Conservation (phyloP, 306 rosid genomes). For the Trichosanthes cucumerina region DNA sequence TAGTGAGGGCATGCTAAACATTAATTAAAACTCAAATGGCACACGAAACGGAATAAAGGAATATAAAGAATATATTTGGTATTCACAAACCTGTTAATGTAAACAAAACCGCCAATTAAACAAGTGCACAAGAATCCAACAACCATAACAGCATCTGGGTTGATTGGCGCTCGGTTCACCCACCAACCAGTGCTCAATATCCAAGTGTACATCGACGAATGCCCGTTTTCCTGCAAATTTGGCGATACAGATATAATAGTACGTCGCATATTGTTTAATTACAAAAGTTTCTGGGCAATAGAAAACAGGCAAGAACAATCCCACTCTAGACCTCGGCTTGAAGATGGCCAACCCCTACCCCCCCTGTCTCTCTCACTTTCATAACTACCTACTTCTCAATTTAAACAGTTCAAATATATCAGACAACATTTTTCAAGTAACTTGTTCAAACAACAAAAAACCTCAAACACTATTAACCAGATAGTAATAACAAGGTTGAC, state of each 20-base stretch:
- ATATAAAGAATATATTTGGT: background rate
- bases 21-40: background rate
- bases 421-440: background rate
- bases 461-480: background rate
- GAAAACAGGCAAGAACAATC: background rate
- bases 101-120: conserved; percentile 57
- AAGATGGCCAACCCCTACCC: background rate
- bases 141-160: conserved; percentile 72
- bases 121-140: conserved; percentile 40
- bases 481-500: background rate
- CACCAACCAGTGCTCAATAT: conserved; percentile 96
- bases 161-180: conserved; percentile 59
- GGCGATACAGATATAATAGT: background rate
- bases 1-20: background rate
- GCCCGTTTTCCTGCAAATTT: conserved; percentile 71
- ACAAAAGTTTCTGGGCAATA: background rate
- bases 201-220: conserved; percentile 64
- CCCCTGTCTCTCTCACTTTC: background rate
- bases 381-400: background rate
- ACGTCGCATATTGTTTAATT: background rate
- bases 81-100: conserved; percentile 57
- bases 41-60: background rate
- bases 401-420: background rate
- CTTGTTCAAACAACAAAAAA: background rate
- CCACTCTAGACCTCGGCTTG: background rate